Evolutionary conservation across 2,329 filamentous ascomycete genomes (phyloP).

Genomic region (Chrysoporthe austroafricana): DNA sequence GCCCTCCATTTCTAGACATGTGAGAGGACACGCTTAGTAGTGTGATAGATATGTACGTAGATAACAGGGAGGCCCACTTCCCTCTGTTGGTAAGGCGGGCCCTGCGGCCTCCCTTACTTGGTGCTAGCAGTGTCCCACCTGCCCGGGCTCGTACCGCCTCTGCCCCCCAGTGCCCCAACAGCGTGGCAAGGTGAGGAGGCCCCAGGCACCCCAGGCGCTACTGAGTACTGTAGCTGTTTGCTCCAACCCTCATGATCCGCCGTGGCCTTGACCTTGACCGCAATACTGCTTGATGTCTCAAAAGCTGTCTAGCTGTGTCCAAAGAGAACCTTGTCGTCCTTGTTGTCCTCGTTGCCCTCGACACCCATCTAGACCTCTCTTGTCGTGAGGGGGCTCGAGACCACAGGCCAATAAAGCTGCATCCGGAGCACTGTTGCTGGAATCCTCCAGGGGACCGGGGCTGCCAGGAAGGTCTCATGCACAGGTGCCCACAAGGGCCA

Average conservation of each 20-base stretch:
- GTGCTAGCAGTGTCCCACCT: background rate
- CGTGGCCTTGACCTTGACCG: background rate
- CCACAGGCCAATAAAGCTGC: background rate
- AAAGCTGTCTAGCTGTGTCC: background rate
- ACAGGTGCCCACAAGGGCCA: conserved; percentile 2
- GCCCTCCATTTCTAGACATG: no score
- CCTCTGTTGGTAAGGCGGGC: conserved; percentile 3
- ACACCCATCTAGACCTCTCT: background rate
- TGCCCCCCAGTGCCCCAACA: no score
- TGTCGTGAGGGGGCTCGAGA: background rate
- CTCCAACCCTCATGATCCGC: background rate
- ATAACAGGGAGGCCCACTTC: background rate
- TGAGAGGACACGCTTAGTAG: no score
- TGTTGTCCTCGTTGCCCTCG: background rate
- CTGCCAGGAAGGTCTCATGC: conserved; percentile 2
- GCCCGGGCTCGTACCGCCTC: background rate
- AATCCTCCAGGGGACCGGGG: background rate
- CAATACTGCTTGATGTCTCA: background rate
- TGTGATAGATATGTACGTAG: background rate
- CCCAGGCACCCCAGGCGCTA: background rate
- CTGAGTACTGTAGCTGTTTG: background rate
- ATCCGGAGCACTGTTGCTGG: conserved; percentile 1
- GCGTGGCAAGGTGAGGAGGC: no score
- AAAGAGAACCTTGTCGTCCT: background rate
- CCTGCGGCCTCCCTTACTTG: background rate